These are phyloP conservation scores for Teunomyces atbi DNA, from an alignment of 805 yeast genomes.

Conservation along the genomic window DNA sequence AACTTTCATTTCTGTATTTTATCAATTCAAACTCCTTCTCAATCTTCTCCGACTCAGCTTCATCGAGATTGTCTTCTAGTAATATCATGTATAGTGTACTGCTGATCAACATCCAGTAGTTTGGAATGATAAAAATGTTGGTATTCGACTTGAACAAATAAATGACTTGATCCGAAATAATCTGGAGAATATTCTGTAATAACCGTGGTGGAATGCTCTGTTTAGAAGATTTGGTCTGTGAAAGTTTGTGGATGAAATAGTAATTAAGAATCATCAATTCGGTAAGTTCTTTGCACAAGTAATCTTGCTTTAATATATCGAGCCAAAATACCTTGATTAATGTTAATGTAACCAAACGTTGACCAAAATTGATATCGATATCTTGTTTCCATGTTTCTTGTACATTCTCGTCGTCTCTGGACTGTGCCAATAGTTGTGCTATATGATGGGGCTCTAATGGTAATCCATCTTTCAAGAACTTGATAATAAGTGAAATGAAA, in stretches of 20 bases:
- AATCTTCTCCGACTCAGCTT: constrained; percentile 26
- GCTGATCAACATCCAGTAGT: constrained; percentile 57
- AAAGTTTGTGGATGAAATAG: constrained; percentile 18
- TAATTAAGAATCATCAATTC: constrained; percentile 56
- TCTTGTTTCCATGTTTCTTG: constrained; percentile 12
- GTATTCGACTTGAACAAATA: constrained; percentile 49
- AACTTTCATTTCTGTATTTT: constrained; percentile 67
- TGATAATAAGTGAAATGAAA: constrained; percentile 64
- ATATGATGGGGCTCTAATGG: constrained; percentile 29
- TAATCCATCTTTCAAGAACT: constrained; percentile 42
- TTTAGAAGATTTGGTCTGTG: not conserved
- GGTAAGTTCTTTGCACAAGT: constrained; percentile 61
- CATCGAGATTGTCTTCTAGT: constrained; percentile 15
- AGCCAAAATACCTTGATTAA: constrained; percentile 70
- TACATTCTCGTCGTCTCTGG: constrained; percentile 20
- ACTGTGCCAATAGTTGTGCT: constrained; percentile 20
- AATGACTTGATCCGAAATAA: constrained; percentile 29
- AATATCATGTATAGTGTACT: constrained; percentile 44
- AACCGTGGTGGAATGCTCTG: constrained; percentile 13
- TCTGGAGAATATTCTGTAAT: constrained; percentile 26
- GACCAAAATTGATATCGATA: constrained; percentile 33
- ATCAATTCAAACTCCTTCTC: constrained; percentile 57
- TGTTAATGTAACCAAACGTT: constrained; percentile 37
- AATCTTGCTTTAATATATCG: constrained; percentile 55
- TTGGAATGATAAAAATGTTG: constrained; percentile 64